Conservation (phyloP, 1,284 basidiomycete species). For the Rhodotorula sp. region DNA sequence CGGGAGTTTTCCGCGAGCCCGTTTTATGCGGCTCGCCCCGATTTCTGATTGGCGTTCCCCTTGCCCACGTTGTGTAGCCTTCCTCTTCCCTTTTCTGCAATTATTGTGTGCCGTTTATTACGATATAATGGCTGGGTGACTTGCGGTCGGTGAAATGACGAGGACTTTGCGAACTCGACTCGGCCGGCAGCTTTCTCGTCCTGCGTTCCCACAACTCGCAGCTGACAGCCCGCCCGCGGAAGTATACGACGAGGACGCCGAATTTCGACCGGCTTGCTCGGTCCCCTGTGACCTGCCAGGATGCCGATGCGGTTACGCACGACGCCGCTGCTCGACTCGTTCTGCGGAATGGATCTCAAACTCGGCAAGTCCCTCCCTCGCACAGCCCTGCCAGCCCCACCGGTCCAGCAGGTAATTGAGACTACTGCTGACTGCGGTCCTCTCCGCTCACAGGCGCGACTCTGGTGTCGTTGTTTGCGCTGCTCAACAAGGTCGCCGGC, state of each 20-base stretch:
- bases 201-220: too few relatives aligned
- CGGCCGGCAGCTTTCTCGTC: too few relatives aligned
- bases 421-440: background rate
- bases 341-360: conserved; percentile 33
- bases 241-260: too few relatives aligned
- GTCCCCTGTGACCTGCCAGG: background rate
- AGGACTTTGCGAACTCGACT: background rate
- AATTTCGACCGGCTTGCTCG: background rate
- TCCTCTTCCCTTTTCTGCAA: background rate
- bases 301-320: conserved; percentile 9
- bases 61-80: background rate
- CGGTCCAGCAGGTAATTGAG: too few relatives aligned
- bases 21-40: conserved; percentile 14
- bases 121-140: background rate
- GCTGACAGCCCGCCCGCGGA: too few relatives aligned
- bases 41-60: conserved; percentile 3
- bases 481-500: conserved; percentile 97
- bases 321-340: conserved; percentile 17
- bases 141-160: background rate
- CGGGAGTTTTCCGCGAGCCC: conserved; percentile 8
- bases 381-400: background rate
- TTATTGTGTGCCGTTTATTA: background rate
- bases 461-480: conserved; percentile 79
- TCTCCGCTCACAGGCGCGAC: conserved; percentile 57
- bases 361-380: conserved; percentile 13